Base-by-base conservation (phyloP, 2,329 filamentous ascomycete genomes). In the Verticillium nonalfalfae region DNA sequence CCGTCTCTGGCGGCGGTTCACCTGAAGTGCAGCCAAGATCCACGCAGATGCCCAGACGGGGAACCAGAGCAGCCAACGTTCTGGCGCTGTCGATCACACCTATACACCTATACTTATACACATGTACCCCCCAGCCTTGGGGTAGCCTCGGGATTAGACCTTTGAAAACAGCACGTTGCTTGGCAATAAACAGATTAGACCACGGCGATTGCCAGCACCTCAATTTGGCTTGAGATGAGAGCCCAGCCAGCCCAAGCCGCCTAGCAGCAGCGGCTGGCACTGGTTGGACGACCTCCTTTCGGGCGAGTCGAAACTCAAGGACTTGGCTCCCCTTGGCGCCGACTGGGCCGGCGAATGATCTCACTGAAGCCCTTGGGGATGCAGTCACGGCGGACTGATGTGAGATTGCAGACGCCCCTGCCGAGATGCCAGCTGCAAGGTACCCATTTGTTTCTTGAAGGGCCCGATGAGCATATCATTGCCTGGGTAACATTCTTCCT, bases 211-310 rank as follows among this genome's bases (percentile, higher is more conserved):
- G 45, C n/a, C 45, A 21, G 18, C 45, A 52, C n/a, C 45, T 52
- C 45, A 55, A 59, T 64, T 62, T 62, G 59, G 54, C 45, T 54
- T 31, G 40, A 64, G 62, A 65, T 65, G 64, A 62, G 59, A 62
- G 62, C 62, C 63, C 60, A 65, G 63, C 62, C 57, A 60, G 62
- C 62, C 63, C 56, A 65, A 60, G 10, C 35, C 58, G 59, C 35
- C 59, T 59, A 60, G 57, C 52, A 55, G 26, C 39, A 39, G 39
- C 57, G 26, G 57, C 35, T 45, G 7, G 35, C 45, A 26, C 45
- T 52, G 45, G 45, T 52, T 52, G 45, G 45, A 21, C 45, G 45
- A 21, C 39, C 57, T 5, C 39, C 13, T 35, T 58, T 58, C 18
- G 57, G 33, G 18, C 57, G 36, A 34, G 21, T 58, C 33, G 38